Conservation (phyloP, 495 filamentous ascomycete species). For the Xylaria cubensis region DNA sequence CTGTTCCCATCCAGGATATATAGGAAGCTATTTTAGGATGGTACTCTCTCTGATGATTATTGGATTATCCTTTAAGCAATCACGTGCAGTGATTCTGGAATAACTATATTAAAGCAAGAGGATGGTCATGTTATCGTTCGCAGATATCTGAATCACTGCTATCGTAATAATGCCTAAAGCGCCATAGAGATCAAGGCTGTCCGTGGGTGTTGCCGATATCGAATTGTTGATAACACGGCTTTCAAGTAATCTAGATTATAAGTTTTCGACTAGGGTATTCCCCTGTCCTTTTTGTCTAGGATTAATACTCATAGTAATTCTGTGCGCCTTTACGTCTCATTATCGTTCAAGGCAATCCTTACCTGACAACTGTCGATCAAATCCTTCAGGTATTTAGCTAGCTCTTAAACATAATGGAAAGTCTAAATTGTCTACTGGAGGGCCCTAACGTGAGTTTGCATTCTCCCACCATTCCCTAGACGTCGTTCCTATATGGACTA, state of each 20-base stretch:
- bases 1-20: neutral
- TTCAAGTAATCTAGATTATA: neutral
- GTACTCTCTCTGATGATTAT: neutral
- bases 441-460: neutral
- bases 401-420: neutral
- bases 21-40: neutral
- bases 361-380: neutral
- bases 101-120: neutral
- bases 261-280: neutral
- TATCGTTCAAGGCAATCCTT: neutral
- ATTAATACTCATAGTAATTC: neutral
- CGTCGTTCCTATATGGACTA: neutral
- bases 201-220: no score
- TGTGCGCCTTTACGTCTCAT: neutral
- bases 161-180: neutral
- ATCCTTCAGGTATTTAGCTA: neutral
- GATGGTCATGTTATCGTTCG: neutral
- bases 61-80: neutral
- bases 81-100: neutral
- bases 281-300: neutral
- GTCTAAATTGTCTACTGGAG: neutral
- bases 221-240: no score
- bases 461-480: neutral
- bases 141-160: neutral
- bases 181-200: no score